These are phyloP conservation scores for Mesotaenium endlicherianum DNA, from an alignment of 139 green algal genomes.

Conservation along the genomic window DNA sequence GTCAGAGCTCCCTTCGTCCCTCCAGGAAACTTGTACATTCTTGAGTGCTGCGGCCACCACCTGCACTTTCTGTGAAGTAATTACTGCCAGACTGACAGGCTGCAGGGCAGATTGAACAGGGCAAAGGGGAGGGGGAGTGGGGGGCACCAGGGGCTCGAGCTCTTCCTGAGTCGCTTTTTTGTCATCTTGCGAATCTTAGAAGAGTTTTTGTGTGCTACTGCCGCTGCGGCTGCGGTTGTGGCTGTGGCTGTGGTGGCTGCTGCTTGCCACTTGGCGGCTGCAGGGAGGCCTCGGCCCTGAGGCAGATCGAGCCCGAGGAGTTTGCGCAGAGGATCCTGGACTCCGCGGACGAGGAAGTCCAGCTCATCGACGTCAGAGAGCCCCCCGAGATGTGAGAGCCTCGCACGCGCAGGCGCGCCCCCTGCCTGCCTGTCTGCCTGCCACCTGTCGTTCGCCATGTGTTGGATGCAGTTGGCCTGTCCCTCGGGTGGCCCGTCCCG, in stretches of 20 bases:
- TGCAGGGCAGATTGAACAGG: too few relatives aligned
- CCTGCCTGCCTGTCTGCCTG: neutral
- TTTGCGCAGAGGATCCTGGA: neutral
- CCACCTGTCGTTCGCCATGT: neutral
- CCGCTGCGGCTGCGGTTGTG: neutral
- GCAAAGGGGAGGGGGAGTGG: too few relatives aligned
- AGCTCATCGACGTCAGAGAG: slow-evolving; percentile 45
- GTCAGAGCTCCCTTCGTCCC: too few relatives aligned
- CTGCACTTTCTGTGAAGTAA: too few relatives aligned
- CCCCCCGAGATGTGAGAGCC: slow-evolving; percentile 32
- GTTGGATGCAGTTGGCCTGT: neutral
- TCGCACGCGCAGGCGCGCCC: too few relatives aligned
- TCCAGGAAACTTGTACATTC: too few relatives aligned
- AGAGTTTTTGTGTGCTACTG: neutral
- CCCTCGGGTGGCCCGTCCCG: neutral
- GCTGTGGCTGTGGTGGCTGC: neutral
- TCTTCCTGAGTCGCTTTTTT: neutral
- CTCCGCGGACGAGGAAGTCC: slow-evolving; percentile 9
- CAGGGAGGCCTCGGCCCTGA: slow-evolving; percentile 10
- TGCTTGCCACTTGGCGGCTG: neutral
- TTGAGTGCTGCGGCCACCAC: too few relatives aligned
- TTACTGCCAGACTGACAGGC: too few relatives aligned
- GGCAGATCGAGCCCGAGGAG: slow-evolving; percentile 31
- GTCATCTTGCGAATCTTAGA: neutral
- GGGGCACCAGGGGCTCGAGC: neutral